A percentile compares a stretch with the other conserved stretches of the same genome.
Conservation (phyloP, 208 protist species). For the Trichomonas gallinae region DNA sequence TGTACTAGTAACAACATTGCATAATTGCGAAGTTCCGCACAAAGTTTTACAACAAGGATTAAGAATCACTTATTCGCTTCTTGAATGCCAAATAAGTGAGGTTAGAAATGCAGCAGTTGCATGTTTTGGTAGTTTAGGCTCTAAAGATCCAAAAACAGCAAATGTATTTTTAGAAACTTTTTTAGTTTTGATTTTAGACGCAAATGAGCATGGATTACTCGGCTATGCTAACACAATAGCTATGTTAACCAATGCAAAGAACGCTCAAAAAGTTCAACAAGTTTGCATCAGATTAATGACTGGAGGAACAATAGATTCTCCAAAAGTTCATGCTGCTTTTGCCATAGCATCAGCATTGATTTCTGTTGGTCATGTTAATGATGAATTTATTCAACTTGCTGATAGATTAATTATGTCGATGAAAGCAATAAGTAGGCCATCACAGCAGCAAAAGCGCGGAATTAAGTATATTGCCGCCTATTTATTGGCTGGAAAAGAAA, state of each 20-base stretch:
- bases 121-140: neutral
- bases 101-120: neutral
- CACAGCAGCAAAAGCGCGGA: neutral
- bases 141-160: neutral
- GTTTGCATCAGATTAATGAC: neutral
- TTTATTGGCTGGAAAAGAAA: neutral
- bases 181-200: neutral
- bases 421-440: neutral
- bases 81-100: neutral
- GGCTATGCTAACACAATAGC: neutral
- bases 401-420: neutral
- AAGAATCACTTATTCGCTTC: neutral
- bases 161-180: neutral
- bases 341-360: neutral
- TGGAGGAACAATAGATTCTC: neutral
- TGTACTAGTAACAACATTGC: neutral
- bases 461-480: neutral
- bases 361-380: neutral
- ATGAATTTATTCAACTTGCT: neutral
- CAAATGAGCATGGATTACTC: neutral
- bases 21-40: neutral
- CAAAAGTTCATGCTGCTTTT: neutral
- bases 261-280: neutral
- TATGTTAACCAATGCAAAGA: neutral
- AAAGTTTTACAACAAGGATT: neutral